Percentiles rank a stretch among this genome's conserved stretches.
Evolutionary conservation across 495 filamentous ascomycete genomes (phyloP).

Genomic region (Aspergillus incahuasiensis): DNA sequence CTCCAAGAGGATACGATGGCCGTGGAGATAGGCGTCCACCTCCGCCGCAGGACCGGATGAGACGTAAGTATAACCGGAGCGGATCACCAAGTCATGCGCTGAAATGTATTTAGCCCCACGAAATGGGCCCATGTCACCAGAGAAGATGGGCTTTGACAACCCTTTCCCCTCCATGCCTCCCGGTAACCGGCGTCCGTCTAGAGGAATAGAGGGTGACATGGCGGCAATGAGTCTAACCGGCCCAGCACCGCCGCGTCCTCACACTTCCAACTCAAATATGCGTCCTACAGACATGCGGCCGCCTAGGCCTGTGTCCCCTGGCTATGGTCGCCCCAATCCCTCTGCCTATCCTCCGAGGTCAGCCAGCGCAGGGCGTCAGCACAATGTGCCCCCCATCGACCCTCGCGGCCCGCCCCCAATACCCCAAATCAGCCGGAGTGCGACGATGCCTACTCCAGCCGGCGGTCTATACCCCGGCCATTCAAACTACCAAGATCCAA

Average conservation of each 20-base stretch:
- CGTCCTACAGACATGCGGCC: conserved; percentile 28
- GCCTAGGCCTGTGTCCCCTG: conserved; percentile 24
- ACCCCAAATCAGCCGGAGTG: conserved; percentile 30
- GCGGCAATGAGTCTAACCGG: conserved; percentile 53
- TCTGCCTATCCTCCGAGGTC: conserved; percentile 22
- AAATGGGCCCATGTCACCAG: conserved; percentile 37
- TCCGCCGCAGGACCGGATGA: conserved; percentile 24
- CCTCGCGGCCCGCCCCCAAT: conserved; percentile 28
- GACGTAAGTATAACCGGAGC: conserved; percentile 29
- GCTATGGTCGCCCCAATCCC: conserved; percentile 21
- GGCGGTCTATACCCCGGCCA: conserved; percentile 30
- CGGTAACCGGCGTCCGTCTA: conserved; percentile 19
- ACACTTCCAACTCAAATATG: conserved; percentile 26
- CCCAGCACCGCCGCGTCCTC: conserved; percentile 29
- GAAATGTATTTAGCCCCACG: conserved; percentile 21
- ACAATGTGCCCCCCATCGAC: conserved; percentile 27
- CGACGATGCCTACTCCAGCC: conserved; percentile 32
- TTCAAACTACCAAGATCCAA: conserved; percentile 29
- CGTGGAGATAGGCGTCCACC: conserved; percentile 26
- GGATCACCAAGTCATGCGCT: background rate
- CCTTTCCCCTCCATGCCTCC: conserved; percentile 63
- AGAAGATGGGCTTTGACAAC: conserved; percentile 55
- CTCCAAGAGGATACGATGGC: conserved; percentile 24
- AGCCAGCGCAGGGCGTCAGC: conserved; percentile 24
- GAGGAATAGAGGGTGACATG: conserved; percentile 50